Percentiles rank a stretch among this genome's conserved stretches.
phyloP scores from a whole-genome alignment of 2,329 filamentous ascomycete species.

The Juglanconis sp. region DNA sequence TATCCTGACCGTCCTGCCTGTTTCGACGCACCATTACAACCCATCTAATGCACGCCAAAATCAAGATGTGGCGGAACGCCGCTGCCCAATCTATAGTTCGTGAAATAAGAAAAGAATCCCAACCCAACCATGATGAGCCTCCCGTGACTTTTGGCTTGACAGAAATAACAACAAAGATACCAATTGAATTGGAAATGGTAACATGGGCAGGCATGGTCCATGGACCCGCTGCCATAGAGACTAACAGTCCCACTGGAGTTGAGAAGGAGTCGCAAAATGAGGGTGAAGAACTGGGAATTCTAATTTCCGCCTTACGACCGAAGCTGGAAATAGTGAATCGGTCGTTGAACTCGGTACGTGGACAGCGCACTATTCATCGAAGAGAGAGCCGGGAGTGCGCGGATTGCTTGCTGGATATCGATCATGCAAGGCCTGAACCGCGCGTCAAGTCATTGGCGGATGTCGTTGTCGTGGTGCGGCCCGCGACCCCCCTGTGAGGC shows the following conservation, averaged over 20 bases:
- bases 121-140: neutral
- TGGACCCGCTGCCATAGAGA: no score
- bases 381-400: neutral
- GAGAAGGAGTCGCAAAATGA: neutral
- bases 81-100: constrained; percentile 4
- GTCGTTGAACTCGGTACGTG: neutral
- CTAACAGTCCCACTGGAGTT: no score
- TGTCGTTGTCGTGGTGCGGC: neutral
- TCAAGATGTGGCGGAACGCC: constrained; percentile 6
- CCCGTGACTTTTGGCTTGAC: neutral
- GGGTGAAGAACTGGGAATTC: neutral
- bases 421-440: constrained; percentile 4
- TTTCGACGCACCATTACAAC: constrained; percentile 6
- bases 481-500: neutral
- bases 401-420: neutral
- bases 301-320: neutral
- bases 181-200: neutral
- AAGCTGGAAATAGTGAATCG: neutral
- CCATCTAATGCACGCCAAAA: constrained; percentile 12
- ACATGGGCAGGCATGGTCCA: no score
- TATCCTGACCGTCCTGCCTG: constrained; percentile 8
- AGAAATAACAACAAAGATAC: neutral
- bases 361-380: neutral
- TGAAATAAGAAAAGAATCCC: neutral
- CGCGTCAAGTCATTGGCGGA: constrained; percentile 13